Percentiles rank a stretch among this genome's conserved stretches.
Conservation (phyloP, 2,329 filamentous ascomycete genomes). For the Shiraia sp. region DNA sequence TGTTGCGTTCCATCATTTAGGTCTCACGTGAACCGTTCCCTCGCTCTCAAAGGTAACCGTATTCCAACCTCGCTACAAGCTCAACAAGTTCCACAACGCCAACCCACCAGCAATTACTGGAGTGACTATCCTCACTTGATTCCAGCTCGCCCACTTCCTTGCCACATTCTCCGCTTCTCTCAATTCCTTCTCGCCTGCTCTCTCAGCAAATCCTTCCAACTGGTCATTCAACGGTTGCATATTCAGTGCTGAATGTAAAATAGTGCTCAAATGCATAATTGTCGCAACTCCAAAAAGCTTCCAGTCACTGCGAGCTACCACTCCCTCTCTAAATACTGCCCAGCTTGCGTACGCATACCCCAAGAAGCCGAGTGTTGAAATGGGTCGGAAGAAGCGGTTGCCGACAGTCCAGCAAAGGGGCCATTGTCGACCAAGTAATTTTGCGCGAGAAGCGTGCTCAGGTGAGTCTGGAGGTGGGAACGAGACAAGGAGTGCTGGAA, state of each 20-base stretch:
- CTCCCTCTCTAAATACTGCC: conserved; percentile 35
- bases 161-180: conserved; percentile 37
- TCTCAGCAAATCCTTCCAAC: conserved; percentile 48
- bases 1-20: too few relatives aligned
- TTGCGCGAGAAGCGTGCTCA: conserved; percentile 48
- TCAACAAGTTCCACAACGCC: conserved; percentile 38
- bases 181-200: conserved; percentile 36
- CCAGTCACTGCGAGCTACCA: conserved; percentile 49
- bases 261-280: conserved; percentile 51
- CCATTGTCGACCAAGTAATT: conserved; percentile 55
- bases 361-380: conserved; percentile 53
- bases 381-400: conserved; percentile 58
- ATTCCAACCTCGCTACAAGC: conserved; percentile 9
- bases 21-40: too few relatives aligned
- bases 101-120: conserved; percentile 39
- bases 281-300: conserved; percentile 50
- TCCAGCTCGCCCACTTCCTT: conserved; percentile 43
- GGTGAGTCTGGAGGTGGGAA: conserved; percentile 49
- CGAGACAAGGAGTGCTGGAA: conserved; percentile 54
- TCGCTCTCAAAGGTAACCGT: too few relatives aligned
- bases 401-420: conserved; percentile 56
- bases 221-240: conserved; percentile 58
- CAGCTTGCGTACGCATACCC: conserved; percentile 53
- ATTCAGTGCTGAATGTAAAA: conserved; percentile 55
- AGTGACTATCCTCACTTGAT: conserved; percentile 40